Percentiles rank a stretch among this genome's conserved stretches.
phyloP scores from a whole-genome alignment of 352 stramenopile genomes.

The Pseudoperonospora humuli region DNA sequence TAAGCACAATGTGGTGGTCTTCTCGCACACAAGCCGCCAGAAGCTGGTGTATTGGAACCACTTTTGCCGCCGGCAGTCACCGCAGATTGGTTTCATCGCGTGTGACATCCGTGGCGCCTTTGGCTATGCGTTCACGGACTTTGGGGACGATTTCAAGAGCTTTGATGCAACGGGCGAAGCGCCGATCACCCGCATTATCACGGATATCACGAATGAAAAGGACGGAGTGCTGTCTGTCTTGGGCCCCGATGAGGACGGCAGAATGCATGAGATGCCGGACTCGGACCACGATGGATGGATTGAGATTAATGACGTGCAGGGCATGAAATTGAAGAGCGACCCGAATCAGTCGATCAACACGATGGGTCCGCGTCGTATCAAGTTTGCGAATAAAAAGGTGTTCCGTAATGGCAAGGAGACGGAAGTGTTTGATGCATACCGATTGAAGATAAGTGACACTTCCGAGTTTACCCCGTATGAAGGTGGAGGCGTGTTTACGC shows the following conservation, averaged over 20 bases:
- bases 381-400: conserved; percentile 81
- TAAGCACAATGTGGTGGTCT: conserved; percentile 85
- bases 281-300: conserved; percentile 81
- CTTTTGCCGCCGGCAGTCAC: conserved; percentile 76
- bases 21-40: conserved; percentile 60
- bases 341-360: conserved; percentile 68
- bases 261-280: conserved; percentile 85
- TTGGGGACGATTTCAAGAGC: conserved; percentile 62
- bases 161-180: conserved; percentile 77
- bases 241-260: conserved; percentile 75
- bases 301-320: conserved; percentile 78
- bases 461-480: conserved; percentile 75
- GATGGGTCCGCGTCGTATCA: conserved; percentile 62
- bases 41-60: conserved; percentile 86
- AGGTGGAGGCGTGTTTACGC: conserved; percentile 70
- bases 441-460: conserved; percentile 76
- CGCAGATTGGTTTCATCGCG: conserved; percentile 73
- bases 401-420: conserved; percentile 82
- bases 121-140: conserved; percentile 78
- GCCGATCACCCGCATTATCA: conserved; percentile 83
- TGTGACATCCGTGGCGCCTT: conserved; percentile 74
- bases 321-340: conserved; percentile 58
- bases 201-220: conserved; percentile 76
- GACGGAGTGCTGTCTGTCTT: conserved; percentile 70
- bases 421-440: conserved; percentile 80